phyloP scores from a whole-genome alignment of 176 grass and related monocot genomes.

The Typha latifolia region DNA sequence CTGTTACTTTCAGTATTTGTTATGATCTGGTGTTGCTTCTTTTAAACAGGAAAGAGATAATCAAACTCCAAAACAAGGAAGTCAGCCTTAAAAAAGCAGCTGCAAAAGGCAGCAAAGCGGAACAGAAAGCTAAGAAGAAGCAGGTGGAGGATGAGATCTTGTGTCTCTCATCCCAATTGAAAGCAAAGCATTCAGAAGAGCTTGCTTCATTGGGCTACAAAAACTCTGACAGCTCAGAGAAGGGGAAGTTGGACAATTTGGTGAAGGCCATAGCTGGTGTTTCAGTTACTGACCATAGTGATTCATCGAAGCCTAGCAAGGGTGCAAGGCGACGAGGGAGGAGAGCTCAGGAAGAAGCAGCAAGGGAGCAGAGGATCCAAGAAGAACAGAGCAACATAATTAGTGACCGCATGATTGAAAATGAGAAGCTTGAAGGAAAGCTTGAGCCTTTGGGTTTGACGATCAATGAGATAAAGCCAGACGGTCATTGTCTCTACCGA shows the following conservation, averaged over 20 bases:
- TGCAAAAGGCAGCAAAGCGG: conserved; percentile 94
- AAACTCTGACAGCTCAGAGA: conserved; percentile 30
- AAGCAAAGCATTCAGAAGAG: conserved; percentile 61
- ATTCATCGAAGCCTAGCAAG: conserved; percentile 65
- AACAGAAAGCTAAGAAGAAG: conserved; percentile 97
- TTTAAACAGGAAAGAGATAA: conserved; percentile 63
- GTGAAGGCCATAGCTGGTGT: conserved; percentile 87
- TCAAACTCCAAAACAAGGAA: conserved; percentile 84
- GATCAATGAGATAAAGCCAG: conserved; percentile 85
- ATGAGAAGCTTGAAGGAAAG: conserved; percentile 57
- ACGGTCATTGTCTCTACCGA: conserved; percentile 91
- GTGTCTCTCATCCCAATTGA: conserved; percentile 47
- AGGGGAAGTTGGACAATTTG: conserved; percentile 56
- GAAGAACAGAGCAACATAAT: conserved; percentile 86
- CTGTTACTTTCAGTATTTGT: background rate
- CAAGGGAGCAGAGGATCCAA: conserved; percentile 84
- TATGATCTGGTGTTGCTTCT: background rate
- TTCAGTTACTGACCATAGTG: conserved; percentile 32
- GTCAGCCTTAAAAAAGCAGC: conserved; percentile 77
- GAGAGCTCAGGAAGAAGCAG: conserved; percentile 87
- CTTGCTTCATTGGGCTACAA: conserved; percentile 79
- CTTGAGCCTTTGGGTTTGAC: conserved; percentile 66
- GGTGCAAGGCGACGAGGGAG: conserved; percentile 48
- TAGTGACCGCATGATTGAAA: conserved; percentile 70
- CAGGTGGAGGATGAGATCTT: conserved; percentile 82